Evolutionary conservation across 2,329 filamentous ascomycete genomes (phyloP).

Genomic region (Ceratocystiopsis minuta): DNA sequence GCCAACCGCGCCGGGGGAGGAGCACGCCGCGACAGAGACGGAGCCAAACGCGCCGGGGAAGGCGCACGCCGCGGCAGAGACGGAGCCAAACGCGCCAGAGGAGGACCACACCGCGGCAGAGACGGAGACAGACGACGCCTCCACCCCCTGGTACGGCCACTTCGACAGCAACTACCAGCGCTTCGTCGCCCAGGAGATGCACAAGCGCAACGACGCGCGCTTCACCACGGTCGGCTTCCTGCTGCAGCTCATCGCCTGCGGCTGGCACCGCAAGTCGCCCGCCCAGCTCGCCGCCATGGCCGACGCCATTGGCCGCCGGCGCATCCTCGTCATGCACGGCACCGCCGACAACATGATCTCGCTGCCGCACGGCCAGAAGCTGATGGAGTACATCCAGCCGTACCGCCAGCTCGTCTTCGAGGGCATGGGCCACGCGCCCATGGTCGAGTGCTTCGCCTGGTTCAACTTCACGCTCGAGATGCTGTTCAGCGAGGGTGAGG

Average conservation of each 20-base stretch:
- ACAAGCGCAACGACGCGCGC: constrained; percentile 44
- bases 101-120: not conserved
- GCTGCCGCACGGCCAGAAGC: constrained; percentile 46
- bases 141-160: constrained; percentile 4
- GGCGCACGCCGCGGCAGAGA: not conserved
- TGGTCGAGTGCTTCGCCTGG: constrained; percentile 52
- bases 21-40: too few relatives aligned
- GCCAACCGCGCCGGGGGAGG: too few relatives aligned
- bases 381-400: constrained; percentile 48
- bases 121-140: too few relatives aligned
- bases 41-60: not conserved
- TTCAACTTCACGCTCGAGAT: constrained; percentile 47
- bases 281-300: constrained; percentile 48
- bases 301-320: constrained; percentile 49
- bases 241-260: constrained; percentile 60
- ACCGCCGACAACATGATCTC: constrained; percentile 62
- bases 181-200: constrained; percentile 62
- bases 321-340: constrained; percentile 66
- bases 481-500: constrained; percentile 33
- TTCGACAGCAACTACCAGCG: constrained; percentile 69
- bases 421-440: constrained; percentile 56
- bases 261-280: constrained; percentile 58
- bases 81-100: too few relatives aligned
- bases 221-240: constrained; percentile 55
- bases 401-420: constrained; percentile 45